Evolutionary conservation across 768 basidiomycete genomes (phyloP).

Genomic region (Pisolithus sp.): DNA sequence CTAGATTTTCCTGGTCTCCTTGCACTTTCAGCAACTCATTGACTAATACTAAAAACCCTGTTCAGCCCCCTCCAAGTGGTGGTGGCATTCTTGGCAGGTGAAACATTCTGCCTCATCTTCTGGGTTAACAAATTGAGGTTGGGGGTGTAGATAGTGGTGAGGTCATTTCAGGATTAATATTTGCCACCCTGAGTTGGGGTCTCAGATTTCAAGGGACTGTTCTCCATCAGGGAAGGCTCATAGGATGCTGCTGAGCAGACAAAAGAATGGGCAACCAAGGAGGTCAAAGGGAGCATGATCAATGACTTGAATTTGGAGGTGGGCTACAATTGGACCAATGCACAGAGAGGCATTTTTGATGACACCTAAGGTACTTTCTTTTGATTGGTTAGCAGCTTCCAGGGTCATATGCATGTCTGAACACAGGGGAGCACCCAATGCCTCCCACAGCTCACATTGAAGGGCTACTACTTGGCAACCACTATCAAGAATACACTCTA

Average conservation of each 20-base stretch:
- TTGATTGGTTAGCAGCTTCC: not conserved
- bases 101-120: not conserved
- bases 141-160: not conserved
- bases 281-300: not conserved
- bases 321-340: not conserved
- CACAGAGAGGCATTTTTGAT: not conserved
- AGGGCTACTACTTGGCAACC: not conserved
- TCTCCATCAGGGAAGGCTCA: not conserved
- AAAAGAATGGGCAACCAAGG: not conserved
- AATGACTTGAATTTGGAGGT: not conserved
- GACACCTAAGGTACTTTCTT: not conserved
- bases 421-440: not conserved
- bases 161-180: not conserved
- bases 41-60: not conserved
- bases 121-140: not conserved
- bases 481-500: not conserved
- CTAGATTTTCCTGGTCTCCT: too few species aligned
- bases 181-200: not conserved
- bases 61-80: not conserved
- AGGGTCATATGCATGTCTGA: not conserved
- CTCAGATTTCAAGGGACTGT: not conserved
- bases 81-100: not conserved
- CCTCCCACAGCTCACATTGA: not conserved
- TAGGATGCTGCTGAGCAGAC: not conserved
- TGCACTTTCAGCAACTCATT: too few species aligned